Evolutionary conservation across 179 eudicot genomes (phyloP).

Genomic region (Amaranthus tricolor): DNA sequence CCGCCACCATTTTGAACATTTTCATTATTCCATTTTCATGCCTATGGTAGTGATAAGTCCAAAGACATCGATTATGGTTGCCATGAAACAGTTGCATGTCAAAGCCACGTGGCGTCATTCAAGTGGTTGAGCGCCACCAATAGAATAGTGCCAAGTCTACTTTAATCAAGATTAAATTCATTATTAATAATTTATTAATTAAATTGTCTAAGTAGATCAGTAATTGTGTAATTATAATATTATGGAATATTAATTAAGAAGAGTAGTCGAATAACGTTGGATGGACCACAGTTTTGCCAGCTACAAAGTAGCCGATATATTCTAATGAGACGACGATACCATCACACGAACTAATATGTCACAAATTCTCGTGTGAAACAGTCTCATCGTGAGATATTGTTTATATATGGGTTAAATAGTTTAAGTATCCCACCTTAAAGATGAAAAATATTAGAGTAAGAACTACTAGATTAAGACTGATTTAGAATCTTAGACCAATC

Average conservation of each 20-base stretch:
- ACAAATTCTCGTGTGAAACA: no score
- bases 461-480: no score
- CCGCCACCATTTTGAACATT: conserved; percentile 5
- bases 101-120: conserved; percentile 15
- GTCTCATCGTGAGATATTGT: no score
- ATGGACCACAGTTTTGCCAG: conserved; percentile 11
- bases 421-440: no score
- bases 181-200: background rate
- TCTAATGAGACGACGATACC: no score
- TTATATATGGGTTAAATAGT: no score
- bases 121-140: conserved; percentile 23
- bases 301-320: no score
- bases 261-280: background rate
- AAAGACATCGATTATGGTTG: conserved; percentile 12
- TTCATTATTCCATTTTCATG: background rate
- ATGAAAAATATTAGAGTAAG: no score
- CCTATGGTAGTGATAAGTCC: background rate
- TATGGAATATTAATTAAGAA: background rate
- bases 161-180: conserved; percentile 5
- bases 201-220: background rate
- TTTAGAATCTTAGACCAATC: no score
- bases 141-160: conserved; percentile 10
- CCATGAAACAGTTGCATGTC: conserved; percentile 24
- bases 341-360: no score
- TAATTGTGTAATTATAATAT: background rate